phyloP scores from a whole-genome alignment of 805 yeast species.

The Yamadazyma scolyti region DNA sequence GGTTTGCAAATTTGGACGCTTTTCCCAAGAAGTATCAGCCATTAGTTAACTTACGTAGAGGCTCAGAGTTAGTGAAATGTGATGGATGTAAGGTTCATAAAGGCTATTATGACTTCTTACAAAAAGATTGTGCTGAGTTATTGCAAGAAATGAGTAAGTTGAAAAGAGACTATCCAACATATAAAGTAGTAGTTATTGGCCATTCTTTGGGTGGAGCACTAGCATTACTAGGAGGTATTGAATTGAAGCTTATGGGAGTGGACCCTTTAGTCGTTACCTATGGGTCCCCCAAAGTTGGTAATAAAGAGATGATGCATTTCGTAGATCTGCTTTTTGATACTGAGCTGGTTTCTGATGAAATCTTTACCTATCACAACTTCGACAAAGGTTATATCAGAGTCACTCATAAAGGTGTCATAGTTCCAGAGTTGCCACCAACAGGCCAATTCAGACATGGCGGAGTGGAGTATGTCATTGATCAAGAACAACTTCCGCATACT shows the following conservation, averaged over 20 bases:
- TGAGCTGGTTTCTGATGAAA: slow-evolving; percentile 16
- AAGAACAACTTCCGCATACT: slow-evolving; percentile 35
- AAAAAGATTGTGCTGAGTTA: slow-evolving; percentile 36
- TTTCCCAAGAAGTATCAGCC: slow-evolving; percentile 48
- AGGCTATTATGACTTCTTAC: slow-evolving; percentile 55
- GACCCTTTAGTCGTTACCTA: slow-evolving; percentile 54
- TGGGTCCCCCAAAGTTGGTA: slow-evolving; percentile 68
- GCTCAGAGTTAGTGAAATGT: slow-evolving; percentile 29
- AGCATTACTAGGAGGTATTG: slow-evolving; percentile 61
- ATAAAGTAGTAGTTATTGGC: slow-evolving; percentile 55
- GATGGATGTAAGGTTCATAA: slow-evolving; percentile 55
- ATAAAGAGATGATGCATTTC: slow-evolving; percentile 45
- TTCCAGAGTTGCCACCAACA: slow-evolving; percentile 59
- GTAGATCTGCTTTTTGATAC: slow-evolving; percentile 49
- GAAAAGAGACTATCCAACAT: slow-evolving; percentile 40
- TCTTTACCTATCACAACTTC: slow-evolving; percentile 20
- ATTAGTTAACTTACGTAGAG: slow-evolving; percentile 17
- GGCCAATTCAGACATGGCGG: slow-evolving; percentile 46
- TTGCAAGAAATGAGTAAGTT: slow-evolving; percentile 31
- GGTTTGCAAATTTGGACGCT: slow-evolving; percentile 55
- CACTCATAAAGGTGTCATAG: slow-evolving; percentile 53
- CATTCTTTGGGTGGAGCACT: slow-evolving; percentile 79
- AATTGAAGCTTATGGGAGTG: slow-evolving; percentile 50
- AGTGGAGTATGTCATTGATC: slow-evolving; percentile 43
- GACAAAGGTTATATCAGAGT: slow-evolving; percentile 49